Conservation (phyloP, 768 basidiomycete genomes). For the Kwoniella bestiolae region DNA sequence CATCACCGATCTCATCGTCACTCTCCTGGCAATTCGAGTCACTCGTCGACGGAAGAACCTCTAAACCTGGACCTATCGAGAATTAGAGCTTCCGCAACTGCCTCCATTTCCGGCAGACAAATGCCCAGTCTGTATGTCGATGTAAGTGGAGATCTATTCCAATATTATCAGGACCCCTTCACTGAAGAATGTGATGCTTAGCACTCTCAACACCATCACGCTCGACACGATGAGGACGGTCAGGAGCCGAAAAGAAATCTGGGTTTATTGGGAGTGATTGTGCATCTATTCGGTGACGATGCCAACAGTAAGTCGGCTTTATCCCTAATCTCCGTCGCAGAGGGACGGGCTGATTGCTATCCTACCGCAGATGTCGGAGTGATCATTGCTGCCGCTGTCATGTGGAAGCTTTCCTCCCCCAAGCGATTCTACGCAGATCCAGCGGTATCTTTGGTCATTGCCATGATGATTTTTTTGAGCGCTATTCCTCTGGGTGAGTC, state of each 20-base stretch:
- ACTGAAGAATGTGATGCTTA: too few relatives aligned
- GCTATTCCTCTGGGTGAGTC: slow-evolving; percentile 64
- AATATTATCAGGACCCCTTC: too few relatives aligned
- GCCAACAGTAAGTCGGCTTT: slow-evolving; percentile 62
- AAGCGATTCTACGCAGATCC: slow-evolving; percentile 65
- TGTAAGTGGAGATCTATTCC: too few relatives aligned
- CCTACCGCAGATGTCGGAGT: slow-evolving; percentile 62
- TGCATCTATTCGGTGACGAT: slow-evolving; percentile 65
- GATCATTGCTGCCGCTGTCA: slow-evolving; percentile 63
- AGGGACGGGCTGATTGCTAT: slow-evolving; percentile 7
- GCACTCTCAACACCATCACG: slow-evolving; percentile 65
- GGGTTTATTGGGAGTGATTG: slow-evolving; percentile 62
- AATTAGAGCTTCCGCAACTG: not conserved
- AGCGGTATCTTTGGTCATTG: slow-evolving; percentile 63
- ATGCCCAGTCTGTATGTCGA: too few relatives aligned
- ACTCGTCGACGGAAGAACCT: not conserved
- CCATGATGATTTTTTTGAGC: slow-evolving; percentile 64
- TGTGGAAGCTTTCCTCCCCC: slow-evolving; percentile 62
- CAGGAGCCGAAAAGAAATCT: slow-evolving; percentile 59
- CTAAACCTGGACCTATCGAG: slow-evolving; percentile 5
- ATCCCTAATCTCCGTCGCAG: slow-evolving; percentile 1
- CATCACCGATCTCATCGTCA: too few relatives aligned
- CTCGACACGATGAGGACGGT: slow-evolving; percentile 47
- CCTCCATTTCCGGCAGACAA: too few relatives aligned
- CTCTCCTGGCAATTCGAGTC: not conserved